Evolutionary conservation across 23 red algal genomes (phyloP).

Genomic region (Agarophyton chilense): DNA sequence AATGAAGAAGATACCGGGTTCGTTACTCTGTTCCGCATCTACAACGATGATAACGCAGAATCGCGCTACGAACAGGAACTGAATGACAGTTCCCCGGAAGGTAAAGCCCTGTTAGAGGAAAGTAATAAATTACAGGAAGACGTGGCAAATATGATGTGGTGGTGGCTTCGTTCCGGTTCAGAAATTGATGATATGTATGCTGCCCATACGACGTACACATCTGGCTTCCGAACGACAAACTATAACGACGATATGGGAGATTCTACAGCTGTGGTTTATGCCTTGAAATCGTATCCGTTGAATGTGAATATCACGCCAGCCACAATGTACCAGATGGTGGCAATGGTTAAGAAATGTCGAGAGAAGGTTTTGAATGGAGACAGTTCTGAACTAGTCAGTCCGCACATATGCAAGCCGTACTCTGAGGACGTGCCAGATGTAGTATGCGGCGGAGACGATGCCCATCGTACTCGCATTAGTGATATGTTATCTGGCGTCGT

Average conservation of each 20-base stretch:
- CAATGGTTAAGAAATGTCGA: constrained; percentile 9
- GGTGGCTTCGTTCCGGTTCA: constrained; percentile 10
- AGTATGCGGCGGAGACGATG: background rate
- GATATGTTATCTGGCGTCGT: constrained; percentile 39
- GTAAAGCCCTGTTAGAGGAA: background rate
- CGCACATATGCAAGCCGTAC: background rate
- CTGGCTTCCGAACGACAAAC: constrained; percentile 48
- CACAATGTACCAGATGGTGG: constrained; percentile 14
- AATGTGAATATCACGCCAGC: constrained; percentile 47
- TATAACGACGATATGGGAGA: constrained; percentile 43
- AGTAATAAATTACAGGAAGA: constrained; percentile 24
- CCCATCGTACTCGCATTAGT: constrained; percentile 3
- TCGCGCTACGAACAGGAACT: constrained; percentile 22
- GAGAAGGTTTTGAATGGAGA: constrained; percentile 13
- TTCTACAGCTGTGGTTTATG: constrained; percentile 9
- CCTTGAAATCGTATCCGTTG: constrained; percentile 54
- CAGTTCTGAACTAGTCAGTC: background rate
- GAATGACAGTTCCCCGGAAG: background rate
- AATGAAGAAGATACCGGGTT: constrained; percentile 38
- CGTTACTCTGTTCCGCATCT: constrained; percentile 57
- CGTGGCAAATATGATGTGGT: constrained; percentile 37
- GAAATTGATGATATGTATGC: constrained; percentile 37
- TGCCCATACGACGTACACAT: constrained; percentile 39
- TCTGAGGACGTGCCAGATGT: constrained; percentile 7
- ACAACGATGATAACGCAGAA: constrained; percentile 24